Evolutionary conservation across 768 basidiomycete species (phyloP), one percentile per base, ranked within the genome.

Genomic region (Boletellus sp.): DNA sequence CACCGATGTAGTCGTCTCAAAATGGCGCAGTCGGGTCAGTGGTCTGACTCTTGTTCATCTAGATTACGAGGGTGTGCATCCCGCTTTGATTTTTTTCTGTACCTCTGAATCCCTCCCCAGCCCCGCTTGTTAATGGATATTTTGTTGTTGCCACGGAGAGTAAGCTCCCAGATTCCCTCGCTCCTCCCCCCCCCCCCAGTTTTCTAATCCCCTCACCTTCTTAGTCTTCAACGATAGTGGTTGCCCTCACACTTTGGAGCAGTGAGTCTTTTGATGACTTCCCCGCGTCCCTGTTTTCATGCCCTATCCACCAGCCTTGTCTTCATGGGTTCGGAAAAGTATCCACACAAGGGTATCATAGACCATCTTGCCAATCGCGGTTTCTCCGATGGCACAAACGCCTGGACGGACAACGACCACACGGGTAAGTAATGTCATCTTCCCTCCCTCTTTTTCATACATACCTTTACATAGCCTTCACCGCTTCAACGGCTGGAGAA

Each of bases 371-470:
- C 96, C 3, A 98, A 97, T 66, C 82, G 94, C 48, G 91, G 91
- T 17, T 93, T 94, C 65, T 88, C 91, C 7, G 83, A 89, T 53
- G 91, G 90, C 31, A 91, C 87, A 9, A 96, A 97, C 66, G 95
- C 95, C 1, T 99, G 95, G 96, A 98, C 96, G 3, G 95, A 90
- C 62, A 94, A 81, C 38, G 91, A 93, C 62, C 86, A 96, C 62
- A 96, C 94, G 40, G 67, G 67, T 37, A 41, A 55, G 48, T 17
- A 10, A 19, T 4, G 4, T 23, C n/a, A 3, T 39, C 15, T 15
- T n/a, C 15, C 7, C 3, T 12, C 26, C 35, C 31, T 22, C 13
- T 45, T 28, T 15, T 31, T 54, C 26, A 48, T 42, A 4, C 42
- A 16, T 33, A 19, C 28, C 44, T 41, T 26, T 33, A 22, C 4